Conservation (phyloP, 2,329 filamentous ascomycete genomes). For the Fusarium acutatum region DNA sequence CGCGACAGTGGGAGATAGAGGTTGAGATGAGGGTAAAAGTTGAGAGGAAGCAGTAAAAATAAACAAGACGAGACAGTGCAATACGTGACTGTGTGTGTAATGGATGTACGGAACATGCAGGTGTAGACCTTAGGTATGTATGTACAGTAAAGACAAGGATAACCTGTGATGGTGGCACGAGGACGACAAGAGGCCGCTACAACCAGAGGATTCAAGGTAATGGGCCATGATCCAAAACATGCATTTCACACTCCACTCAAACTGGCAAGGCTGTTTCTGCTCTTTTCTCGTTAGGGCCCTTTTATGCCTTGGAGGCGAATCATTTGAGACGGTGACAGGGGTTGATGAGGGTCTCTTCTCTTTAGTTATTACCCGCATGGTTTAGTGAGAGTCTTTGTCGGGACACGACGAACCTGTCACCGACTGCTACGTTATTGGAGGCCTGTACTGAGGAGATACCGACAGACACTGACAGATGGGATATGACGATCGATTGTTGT, state of each 20-base stretch:
- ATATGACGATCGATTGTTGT: slow-evolving; percentile 6
- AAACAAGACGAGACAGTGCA: slow-evolving; percentile 5
- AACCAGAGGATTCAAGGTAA: slow-evolving; percentile 25
- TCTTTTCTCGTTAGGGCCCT: slow-evolving; percentile 3
- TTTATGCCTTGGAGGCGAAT: slow-evolving; percentile 30
- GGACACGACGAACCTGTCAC: background rate
- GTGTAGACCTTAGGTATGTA: background rate
- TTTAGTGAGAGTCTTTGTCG: slow-evolving; percentile 6
- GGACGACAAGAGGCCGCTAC: slow-evolving; percentile 22
- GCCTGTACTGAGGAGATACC: background rate
- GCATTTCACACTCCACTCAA: slow-evolving; percentile 9
- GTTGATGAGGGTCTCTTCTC: background rate
- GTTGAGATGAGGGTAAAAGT: background rate
- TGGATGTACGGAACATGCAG: background rate
- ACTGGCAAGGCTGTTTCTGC: slow-evolving; percentile 25
- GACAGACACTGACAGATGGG: background rate
- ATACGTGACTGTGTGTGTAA: slow-evolving; percentile 2
- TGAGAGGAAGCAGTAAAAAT: slow-evolving; percentile 6
- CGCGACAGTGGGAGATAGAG: slow-evolving; percentile 3
- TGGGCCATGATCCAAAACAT: slow-evolving; percentile 23
- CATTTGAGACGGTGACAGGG: slow-evolving; percentile 22
- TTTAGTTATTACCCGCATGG: slow-evolving; percentile 13
- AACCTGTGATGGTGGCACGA: slow-evolving; percentile 29
- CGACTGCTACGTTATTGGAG: background rate
- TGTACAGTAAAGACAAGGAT: slow-evolving; percentile 15